Percentiles rank a stretch among this genome's conserved stretches.
Evolutionary conservation across 1,139 yeast genomes (phyloP).

Genomic region (Saccharomycopsis phalli): DNA sequence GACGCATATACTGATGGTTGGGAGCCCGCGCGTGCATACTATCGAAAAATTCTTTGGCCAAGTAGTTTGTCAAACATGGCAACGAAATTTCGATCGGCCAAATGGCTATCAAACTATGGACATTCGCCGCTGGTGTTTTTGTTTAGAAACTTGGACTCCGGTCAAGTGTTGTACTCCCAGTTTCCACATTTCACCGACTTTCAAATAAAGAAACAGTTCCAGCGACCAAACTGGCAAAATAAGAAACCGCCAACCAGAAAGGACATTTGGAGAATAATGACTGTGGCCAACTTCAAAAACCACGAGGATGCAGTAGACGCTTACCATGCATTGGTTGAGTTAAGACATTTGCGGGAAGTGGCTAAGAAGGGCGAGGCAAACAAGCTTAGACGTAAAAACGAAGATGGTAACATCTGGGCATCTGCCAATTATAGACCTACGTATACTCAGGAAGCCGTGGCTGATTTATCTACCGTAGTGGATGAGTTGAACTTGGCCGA

Average conservation of each 20-base stretch:
- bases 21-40: no score
- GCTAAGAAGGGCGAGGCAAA: constrained; percentile 51
- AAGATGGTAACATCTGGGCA: constrained; percentile 76
- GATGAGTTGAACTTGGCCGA: constrained; percentile 47
- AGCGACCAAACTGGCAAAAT: constrained; percentile 84
- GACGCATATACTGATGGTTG: no score
- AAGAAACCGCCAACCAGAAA: constrained; percentile 68
- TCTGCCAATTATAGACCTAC: constrained; percentile 86
- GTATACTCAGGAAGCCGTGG: constrained; percentile 84
- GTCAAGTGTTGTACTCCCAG: constrained; percentile 86
- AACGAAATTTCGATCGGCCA: constrained; percentile 31
- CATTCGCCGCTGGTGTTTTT: constrained; percentile 78
- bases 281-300: constrained; percentile 62
- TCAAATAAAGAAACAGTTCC: constrained; percentile 65
- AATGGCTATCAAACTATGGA: constrained; percentile 43
- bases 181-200: constrained; percentile 57
- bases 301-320: constrained; percentile 67
- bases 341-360: constrained; percentile 66
- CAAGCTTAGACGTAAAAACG: constrained; percentile 61
- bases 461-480: constrained; percentile 68
- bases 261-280: constrained; percentile 88
- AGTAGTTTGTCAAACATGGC: constrained; percentile 2
- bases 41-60: no score
- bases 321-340: constrained; percentile 63
- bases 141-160: constrained; percentile 78